Evolutionary conservation across 495 filamentous ascomycete species (phyloP), one percentile per base, ranked within the genome.

Genomic region (Lasiosphaeria ovina): DNA sequence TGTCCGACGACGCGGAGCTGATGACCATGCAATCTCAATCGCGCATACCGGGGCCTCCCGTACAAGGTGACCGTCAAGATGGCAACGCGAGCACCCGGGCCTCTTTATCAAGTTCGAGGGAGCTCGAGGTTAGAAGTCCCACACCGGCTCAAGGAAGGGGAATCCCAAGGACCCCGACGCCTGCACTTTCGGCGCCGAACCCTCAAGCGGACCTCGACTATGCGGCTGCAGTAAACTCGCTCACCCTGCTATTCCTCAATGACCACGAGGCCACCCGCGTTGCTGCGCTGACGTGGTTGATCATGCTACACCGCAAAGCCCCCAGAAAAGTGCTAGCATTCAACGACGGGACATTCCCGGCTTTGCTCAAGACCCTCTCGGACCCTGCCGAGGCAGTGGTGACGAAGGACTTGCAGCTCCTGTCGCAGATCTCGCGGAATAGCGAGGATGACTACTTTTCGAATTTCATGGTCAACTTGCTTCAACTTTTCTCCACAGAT

Each of bases 391-490:
- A 99, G 70, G 88, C 91, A 14, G 95, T 99, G 47, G 95, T 99
- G 0, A 98, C 92, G 11, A 90, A 93, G 60, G 95, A 99, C 70
- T 76, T 99, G 12, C 92, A 97, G 66, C 83, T 99, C 12, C 82
- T 99, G 12, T 97, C 93, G 4, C 93, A 99, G 62, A 98, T 99
- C 36, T 97, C 93, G 4, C 85, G 87, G 55, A 95, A 97, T 62
- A 98, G 93, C 75, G 94, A 97, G 66, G 95, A 98, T 66, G 88
- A 90, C 66, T 97, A 98, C 74, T 98, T 99, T 70, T 88, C 91
- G 1, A 93, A 91, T 11, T 99, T 99, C 69, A 98, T 99, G 95
- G 90, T 97, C 53, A 95, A 93, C 65, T 79, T 99, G 3, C 79
- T 99, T 10, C 93, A 97, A 66, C 83, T 99, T 3, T 99, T 97